Base-by-base conservation (phyloP, 106 monocot genomes). In the Apostasia ramifera region DNA sequence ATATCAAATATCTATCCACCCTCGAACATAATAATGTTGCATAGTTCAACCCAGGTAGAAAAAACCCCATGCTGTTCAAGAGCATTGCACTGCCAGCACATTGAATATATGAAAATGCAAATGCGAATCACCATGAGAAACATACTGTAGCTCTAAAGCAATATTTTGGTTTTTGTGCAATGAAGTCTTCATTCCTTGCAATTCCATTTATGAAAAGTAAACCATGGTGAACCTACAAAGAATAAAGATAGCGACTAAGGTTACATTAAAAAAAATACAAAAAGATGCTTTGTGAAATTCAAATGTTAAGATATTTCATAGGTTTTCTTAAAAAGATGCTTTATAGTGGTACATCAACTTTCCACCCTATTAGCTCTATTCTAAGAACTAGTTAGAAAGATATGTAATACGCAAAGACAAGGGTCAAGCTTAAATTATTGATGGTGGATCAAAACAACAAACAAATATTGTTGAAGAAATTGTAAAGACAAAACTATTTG, bases 21-120 rank as follows among this genome's bases (percentile, higher is more conserved):
- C n/a, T n/a, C n/a, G n/a, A n/a, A n/a, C n/a, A n/a, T n/a, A n/a
- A n/a, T n/a, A n/a, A n/a, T n/a, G n/a, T 2, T 49, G 46, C 12
- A n/a, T 54, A 55, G 4, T 12, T 46, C 15, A 26, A 2, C 47
- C 67, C 66, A 49, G 67, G 74, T 11, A 47, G 14, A 40, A 1
- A 45, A 57, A 39, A 74, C 74, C 67, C 74, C 74, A 74, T 74
- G 74, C 69, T 76, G 76, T 69, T 76, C 76, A 53, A 76, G 76
- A 67, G 44, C 58, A 75, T 45, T 13, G 26, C 61, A n/a, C 76
- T 69, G 42, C 76, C 53, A 43, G 67, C 48, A 43, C 51, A 56
- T n/a, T 60, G 44, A 46, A 26, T 1, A 9, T 1, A 47, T 26
- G 26, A 26, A 26, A 26, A 26, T 26, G 26, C 26, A 26, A 26